Evolutionary conservation across 345 rosid genomes (phyloP), one percentile per base, ranked within the genome.

Genomic region (Eutrema yunnanense): DNA sequence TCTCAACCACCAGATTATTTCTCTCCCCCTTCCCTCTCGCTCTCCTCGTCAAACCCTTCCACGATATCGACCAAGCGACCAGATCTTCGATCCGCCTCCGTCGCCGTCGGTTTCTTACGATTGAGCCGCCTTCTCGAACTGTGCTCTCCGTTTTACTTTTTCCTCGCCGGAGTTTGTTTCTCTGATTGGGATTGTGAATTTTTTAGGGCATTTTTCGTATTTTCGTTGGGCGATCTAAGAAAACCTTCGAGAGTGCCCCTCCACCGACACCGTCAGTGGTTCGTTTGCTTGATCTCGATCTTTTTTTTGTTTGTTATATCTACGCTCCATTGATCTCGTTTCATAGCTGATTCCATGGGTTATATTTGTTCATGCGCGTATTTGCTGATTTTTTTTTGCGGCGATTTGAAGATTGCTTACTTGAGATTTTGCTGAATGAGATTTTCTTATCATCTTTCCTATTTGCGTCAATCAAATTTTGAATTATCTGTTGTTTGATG

Each of bases 1-100:
- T 74, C 73, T 75, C 75, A 69, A 69, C 74, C 79, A 69, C 79
- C 79, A 46, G 79, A 76, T 76, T 69, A 59, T 50, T 42, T 30
- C 50, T 48, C 27, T 16, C 74, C 4, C 49, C 6, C 49, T 3
- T 3, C 22, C 6, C 19, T 4, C n/a, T 4, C 19, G 2, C 33
- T 12, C 33, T 33, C 32, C 32, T 19, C 66, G 73, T 64, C 71
- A 55, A 54, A 51, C 42, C 60, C 60, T 19, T 41, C 29, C 12
- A 13, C 68, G 68, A 47, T n/a, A 30, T 27, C 36, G 63, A 33
- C 62, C 41, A 47, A 19, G 32, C 6, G 40, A 37, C 65, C 53
- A 69, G 79, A 69, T 76, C 75, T 40, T 40, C 75, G 75, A 69
- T 75, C 74, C 79, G 51, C 14, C 73, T 58, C 71, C 67, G 51